Percentiles rank a stretch among this genome's conserved stretches.
Evolutionary conservation across 176 grass and related monocot species (phyloP).

Genomic region (Cymbopogon citratus): DNA sequence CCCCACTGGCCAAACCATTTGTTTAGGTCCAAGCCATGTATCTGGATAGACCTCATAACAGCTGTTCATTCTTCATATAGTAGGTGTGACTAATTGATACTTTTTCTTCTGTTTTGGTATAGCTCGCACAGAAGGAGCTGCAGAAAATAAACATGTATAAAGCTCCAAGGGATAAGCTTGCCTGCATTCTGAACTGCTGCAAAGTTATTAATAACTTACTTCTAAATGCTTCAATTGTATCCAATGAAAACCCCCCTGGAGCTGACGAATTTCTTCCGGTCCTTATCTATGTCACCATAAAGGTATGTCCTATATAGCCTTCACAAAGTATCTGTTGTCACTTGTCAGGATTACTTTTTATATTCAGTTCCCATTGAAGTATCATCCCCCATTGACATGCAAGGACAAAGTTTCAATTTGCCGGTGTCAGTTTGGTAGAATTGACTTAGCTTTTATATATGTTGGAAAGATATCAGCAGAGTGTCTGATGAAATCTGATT

Average conservation of each 20-base stretch:
- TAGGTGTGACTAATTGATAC: conserved; percentile 3
- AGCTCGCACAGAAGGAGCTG: conserved; percentile 96
- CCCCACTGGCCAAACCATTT: neutral
- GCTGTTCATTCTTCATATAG: neutral
- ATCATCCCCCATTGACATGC: neutral
- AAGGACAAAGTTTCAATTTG: neutral
- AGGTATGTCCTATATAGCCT: conserved; percentile 51
- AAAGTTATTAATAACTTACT: conserved; percentile 96
- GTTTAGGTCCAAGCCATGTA: neutral
- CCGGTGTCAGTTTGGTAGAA: neutral
- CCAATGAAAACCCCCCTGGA: conserved; percentile 66
- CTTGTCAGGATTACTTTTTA: neutral
- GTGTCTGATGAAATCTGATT: conserved; percentile 1
- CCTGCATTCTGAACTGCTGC: conserved; percentile 93
- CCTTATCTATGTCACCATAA: conserved; percentile 93
- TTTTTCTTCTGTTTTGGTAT: conserved; percentile 28
- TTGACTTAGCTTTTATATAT: neutral
- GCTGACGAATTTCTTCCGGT: conserved; percentile 98
- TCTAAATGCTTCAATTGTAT: conserved; percentile 73
- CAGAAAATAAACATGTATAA: conserved; percentile 98
- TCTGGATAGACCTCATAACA: neutral
- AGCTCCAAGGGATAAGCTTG: conserved; percentile 94
- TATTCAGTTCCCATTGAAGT: neutral
- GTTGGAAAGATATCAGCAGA: neutral
- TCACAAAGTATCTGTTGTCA: neutral